phyloP scores from a whole-genome alignment of 768 basidiomycete genomes.

The Mycena filopes region DNA sequence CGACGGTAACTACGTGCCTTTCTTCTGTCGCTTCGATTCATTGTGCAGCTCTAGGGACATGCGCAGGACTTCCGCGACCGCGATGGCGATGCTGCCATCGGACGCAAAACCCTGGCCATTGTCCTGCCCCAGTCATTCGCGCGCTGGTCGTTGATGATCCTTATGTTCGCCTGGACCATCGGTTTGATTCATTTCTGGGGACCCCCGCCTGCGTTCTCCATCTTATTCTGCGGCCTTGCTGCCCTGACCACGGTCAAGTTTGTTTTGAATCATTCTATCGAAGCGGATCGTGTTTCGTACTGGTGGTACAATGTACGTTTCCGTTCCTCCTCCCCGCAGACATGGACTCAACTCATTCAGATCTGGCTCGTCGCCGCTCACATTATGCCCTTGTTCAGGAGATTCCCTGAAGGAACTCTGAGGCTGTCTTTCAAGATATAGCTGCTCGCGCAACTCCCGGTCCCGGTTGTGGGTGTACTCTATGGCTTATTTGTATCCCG shows the following conservation, averaged over 20 bases:
- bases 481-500: too few species aligned
- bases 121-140: constrained; percentile 26
- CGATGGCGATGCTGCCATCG: constrained; percentile 30
- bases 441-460: too few species aligned
- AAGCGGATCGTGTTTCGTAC: constrained; percentile 26
- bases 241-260: constrained; percentile 24
- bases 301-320: constrained; percentile 31
- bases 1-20: constrained; percentile 42
- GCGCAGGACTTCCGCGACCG: constrained; percentile 33
- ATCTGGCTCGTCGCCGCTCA: constrained; percentile 15
- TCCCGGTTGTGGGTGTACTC: too few species aligned
- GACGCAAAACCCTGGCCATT: constrained; percentile 31
- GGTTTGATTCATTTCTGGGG: constrained; percentile 26
- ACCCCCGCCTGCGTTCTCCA: constrained; percentile 19
- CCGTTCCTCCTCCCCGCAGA: too few species aligned
- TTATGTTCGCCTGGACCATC: constrained; percentile 24
- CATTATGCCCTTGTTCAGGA: constrained; percentile 3
- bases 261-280: constrained; percentile 20
- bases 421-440: too few species aligned
- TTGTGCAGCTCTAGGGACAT: constrained; percentile 15
- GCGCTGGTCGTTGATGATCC: constrained; percentile 29
- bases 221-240: constrained; percentile 10
- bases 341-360: background rate
- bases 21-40: background rate
- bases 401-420: too few species aligned